These are phyloP conservation scores for Darksidea phi DNA, from an alignment of 495 filamentous ascomycete species.

Conservation along the genomic window DNA sequence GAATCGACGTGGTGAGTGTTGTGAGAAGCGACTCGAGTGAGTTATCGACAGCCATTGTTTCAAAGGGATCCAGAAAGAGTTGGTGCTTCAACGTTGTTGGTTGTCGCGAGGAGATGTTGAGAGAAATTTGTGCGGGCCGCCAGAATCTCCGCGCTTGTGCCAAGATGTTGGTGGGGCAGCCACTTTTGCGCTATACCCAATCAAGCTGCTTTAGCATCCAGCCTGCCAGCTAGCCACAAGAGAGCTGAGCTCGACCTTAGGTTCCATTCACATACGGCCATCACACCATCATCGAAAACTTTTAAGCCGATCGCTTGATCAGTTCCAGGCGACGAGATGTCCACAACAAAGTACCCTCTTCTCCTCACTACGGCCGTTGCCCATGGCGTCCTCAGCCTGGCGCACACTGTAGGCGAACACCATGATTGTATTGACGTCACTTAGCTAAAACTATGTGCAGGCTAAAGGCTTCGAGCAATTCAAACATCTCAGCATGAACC, in stretches of 20 bases:
- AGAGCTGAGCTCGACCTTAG: too few species aligned
- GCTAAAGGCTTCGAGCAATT: constrained; percentile 31
- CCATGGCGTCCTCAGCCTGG: constrained; percentile 25
- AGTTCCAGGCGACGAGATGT: too few species aligned
- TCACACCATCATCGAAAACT: too few species aligned
- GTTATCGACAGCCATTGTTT: constrained; percentile 29
- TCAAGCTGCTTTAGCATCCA: too few species aligned
- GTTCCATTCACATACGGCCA: too few species aligned
- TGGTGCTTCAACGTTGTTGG: not conserved
- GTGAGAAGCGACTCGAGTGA: constrained; percentile 36
- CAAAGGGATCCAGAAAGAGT: not conserved
- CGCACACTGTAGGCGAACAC: constrained; percentile 23
- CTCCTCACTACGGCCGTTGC: constrained; percentile 23
- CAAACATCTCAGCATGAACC: constrained; percentile 21
- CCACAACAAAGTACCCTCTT: constrained; percentile 20
- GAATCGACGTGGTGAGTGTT: constrained; percentile 33
- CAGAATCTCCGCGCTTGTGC: constrained; percentile 6
- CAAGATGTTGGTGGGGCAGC: constrained; percentile 30
- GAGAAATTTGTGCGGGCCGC: constrained; percentile 1
- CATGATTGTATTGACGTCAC: not conserved
- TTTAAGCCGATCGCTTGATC: too few species aligned
- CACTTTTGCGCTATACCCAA: too few species aligned
- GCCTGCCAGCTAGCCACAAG: too few species aligned
- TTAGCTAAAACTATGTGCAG: constrained; percentile 8
- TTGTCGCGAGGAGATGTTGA: constrained; percentile 1